A percentile compares a stretch with the other conserved stretches of the same genome.
These are phyloP conservation scores for Zygosaccharomyces pseudobailii DNA, from an alignment of 1,139 yeast species.

Conservation along the genomic window DNA sequence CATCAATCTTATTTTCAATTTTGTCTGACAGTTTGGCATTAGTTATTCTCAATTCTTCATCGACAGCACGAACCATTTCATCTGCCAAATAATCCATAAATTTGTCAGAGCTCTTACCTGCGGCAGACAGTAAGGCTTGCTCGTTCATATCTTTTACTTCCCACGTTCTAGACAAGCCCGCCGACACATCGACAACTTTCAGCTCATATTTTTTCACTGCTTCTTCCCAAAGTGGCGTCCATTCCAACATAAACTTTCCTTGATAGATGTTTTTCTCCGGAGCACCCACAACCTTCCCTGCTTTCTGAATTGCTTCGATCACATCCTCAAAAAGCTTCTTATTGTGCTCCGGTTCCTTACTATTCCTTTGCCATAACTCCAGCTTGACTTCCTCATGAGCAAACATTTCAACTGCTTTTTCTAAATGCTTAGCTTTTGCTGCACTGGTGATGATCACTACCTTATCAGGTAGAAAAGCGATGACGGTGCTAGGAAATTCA, in stretches of 20 bases:
- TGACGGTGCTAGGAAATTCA: slow-evolving; percentile 87
- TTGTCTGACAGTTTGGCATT: slow-evolving; percentile 71
- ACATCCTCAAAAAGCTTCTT: slow-evolving; percentile 60
- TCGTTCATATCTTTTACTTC: slow-evolving; percentile 82
- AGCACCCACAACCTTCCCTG: slow-evolving; percentile 50
- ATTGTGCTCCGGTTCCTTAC: slow-evolving; percentile 74
- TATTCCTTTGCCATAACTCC: slow-evolving; percentile 67
- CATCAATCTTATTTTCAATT: slow-evolving; percentile 79
- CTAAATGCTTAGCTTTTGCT: slow-evolving; percentile 81
- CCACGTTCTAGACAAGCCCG: slow-evolving; percentile 53
- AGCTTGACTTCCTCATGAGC: slow-evolving; percentile 39
- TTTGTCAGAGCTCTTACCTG: slow-evolving; percentile 73
- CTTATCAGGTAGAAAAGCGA: slow-evolving; percentile 59
- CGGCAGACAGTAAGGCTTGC: slow-evolving; percentile 57
- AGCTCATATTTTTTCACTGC: slow-evolving; percentile 38
- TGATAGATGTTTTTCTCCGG: slow-evolving; percentile 69
- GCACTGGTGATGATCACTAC: slow-evolving; percentile 71
- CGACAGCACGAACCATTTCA: slow-evolving; percentile 83
- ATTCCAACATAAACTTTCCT: slow-evolving; percentile 80
- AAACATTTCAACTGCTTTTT: slow-evolving; percentile 28
- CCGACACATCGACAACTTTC: slow-evolving; percentile 52
- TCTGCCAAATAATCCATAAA: slow-evolving; percentile 82
- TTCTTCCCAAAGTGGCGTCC: slow-evolving; percentile 56
- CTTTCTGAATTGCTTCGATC: slow-evolving; percentile 44
- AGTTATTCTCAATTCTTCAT: slow-evolving; percentile 74